Percentiles rank a stretch among this genome's conserved stretches.
phyloP scores from a whole-genome alignment of 257 asterid genomes.

The Nemophila menziesii region DNA sequence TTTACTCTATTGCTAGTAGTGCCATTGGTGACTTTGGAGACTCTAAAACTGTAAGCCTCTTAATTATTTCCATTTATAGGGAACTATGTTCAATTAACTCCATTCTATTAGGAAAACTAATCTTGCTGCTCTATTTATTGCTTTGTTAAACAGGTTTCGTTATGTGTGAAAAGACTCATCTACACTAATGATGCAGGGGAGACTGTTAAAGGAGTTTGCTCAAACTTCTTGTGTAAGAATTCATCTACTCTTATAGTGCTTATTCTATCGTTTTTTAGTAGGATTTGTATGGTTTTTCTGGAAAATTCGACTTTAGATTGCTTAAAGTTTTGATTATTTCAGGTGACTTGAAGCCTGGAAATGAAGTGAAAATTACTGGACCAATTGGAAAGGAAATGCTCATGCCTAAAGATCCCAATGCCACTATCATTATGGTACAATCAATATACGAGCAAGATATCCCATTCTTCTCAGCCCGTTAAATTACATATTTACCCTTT shows the following conservation, averaged over 20 bases:
- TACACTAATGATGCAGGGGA: constrained; percentile 91
- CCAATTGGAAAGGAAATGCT: constrained; percentile 99
- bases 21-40: constrained; percentile 97
- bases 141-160: constrained; percentile 46
- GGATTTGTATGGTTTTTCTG: not conserved
- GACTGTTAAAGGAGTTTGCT: constrained; percentile 87
- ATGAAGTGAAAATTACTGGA: constrained; percentile 81
- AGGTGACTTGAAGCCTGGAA: constrained; percentile 94
- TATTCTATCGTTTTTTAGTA: not conserved
- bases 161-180: constrained; percentile 83
- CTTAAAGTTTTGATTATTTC: constrained; percentile 10
- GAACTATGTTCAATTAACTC: not conserved
- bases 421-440: constrained; percentile 62
- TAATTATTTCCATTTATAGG: not conserved
- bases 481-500: not conserved
- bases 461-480: not conserved
- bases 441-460: not conserved
- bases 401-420: constrained; percentile 94
- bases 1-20: constrained; percentile 96
- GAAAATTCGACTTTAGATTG: not conserved
- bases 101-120: not conserved
- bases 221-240: constrained; percentile 85
- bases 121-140: not conserved
- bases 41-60: constrained; percentile 71
- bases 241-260: not conserved